phyloP scores from a whole-genome alignment of 1,284 basidiomycete species.

The Mycena sp. region DNA sequence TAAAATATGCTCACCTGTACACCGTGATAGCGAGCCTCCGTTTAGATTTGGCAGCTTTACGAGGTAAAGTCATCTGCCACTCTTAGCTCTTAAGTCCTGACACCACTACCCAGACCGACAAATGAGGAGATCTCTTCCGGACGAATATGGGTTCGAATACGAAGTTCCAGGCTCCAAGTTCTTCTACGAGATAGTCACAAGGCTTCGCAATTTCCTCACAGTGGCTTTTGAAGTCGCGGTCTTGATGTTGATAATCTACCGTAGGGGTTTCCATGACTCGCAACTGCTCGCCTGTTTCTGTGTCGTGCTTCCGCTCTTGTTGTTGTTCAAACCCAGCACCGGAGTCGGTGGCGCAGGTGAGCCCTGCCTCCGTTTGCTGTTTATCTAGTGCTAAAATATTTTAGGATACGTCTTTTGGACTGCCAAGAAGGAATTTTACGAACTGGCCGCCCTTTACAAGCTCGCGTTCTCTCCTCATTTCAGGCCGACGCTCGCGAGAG shows the following conservation, averaged over 20 bases:
- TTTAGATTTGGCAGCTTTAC: slow-evolving; percentile 30
- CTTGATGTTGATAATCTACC: slow-evolving; percentile 37
- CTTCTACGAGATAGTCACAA: slow-evolving; percentile 38
- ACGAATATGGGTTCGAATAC: slow-evolving; percentile 39
- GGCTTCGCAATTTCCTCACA: slow-evolving; percentile 38
- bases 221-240: slow-evolving; percentile 42
- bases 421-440: slow-evolving; percentile 45
- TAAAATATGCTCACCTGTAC: background rate
- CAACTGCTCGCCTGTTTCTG: slow-evolving; percentile 38
- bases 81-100: background rate
- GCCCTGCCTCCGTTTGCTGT: slow-evolving; percentile 3
- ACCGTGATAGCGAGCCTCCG: slow-evolving; percentile 32
- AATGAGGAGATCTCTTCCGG: slow-evolving; percentile 32
- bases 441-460: slow-evolving; percentile 47
- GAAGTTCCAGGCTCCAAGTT: slow-evolving; percentile 44
- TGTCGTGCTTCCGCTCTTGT: slow-evolving; percentile 38
- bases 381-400: background rate
- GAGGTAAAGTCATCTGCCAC: slow-evolving; percentile 22
- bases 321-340: slow-evolving; percentile 43
- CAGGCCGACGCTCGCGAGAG: slow-evolving; percentile 48
- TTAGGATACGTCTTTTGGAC: slow-evolving; percentile 55
- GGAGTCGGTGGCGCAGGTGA: slow-evolving; percentile 45
- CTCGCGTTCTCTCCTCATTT: slow-evolving; percentile 46
- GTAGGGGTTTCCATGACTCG: slow-evolving; percentile 38
- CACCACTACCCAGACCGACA: slow-evolving; percentile 17